Conservation (phyloP, 2,329 filamentous ascomycete genomes). For the Bipolaris zeicola region DNA sequence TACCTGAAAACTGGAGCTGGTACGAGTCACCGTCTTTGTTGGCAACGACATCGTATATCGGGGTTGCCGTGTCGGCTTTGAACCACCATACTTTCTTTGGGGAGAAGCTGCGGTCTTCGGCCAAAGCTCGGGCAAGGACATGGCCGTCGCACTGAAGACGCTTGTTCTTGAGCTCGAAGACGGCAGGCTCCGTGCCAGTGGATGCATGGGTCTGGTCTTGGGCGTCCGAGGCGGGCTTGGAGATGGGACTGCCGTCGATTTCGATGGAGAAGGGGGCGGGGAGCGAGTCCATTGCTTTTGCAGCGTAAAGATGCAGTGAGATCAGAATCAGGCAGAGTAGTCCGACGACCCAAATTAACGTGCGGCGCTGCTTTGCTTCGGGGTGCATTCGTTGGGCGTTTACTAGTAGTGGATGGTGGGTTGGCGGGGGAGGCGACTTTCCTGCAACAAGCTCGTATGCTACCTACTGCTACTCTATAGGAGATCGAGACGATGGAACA, state of each 20-base stretch:
- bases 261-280: slow-evolving; percentile 27
- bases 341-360: slow-evolving; percentile 11
- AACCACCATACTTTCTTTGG: slow-evolving; percentile 34
- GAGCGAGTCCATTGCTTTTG: slow-evolving; percentile 24
- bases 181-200: slow-evolving; percentile 23
- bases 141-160: slow-evolving; percentile 24
- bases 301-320: slow-evolving; percentile 6
- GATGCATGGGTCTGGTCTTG: slow-evolving; percentile 25
- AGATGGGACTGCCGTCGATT: slow-evolving; percentile 27
- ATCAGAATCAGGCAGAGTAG: slow-evolving; percentile 6
- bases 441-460: background rate
- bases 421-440: too few species aligned
- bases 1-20: slow-evolving; percentile 25
- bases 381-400: slow-evolving; percentile 4
- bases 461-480: background rate
- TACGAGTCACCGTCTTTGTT: slow-evolving; percentile 21
- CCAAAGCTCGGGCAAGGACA: slow-evolving; percentile 21
- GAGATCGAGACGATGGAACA: background rate
- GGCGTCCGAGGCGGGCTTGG: slow-evolving; percentile 14
- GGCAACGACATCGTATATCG: slow-evolving; percentile 24
- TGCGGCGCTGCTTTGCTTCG: slow-evolving; percentile 8
- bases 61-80: slow-evolving; percentile 20
- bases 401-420: slow-evolving; percentile 1
- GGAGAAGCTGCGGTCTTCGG: slow-evolving; percentile 25
- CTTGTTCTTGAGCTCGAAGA: slow-evolving; percentile 27